These are phyloP conservation scores for Volvox reticuliferus DNA, from an alignment of 139 green algal genomes.

Conservation along the genomic window DNA sequence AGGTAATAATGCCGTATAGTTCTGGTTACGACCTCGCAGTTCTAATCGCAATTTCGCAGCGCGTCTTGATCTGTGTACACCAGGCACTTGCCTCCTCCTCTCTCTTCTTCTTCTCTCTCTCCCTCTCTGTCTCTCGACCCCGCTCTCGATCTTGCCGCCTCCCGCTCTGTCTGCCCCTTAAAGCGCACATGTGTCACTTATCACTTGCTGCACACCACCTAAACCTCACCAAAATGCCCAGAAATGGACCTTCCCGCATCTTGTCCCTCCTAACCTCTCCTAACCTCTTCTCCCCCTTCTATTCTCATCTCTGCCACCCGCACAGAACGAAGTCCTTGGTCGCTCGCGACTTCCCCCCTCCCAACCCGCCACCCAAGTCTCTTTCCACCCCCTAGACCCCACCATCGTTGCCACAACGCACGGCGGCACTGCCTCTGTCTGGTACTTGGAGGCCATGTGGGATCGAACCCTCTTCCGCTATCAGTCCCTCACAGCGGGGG, in stretches of 20 bases:
- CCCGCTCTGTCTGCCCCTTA: not conserved
- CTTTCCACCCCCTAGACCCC: conserved; percentile 53
- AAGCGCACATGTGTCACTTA: not conserved
- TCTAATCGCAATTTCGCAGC: not conserved
- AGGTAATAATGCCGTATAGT: conserved; percentile 26
- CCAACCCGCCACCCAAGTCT: conserved; percentile 22
- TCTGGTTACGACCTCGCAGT: too few relatives aligned
- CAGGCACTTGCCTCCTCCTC: too few relatives aligned
- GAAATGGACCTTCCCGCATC: not conserved
- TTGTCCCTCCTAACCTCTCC: not conserved
- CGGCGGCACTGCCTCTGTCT: conserved; percentile 16
- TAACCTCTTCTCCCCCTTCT: not conserved
- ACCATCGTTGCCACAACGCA: conserved; percentile 43
- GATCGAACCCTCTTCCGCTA: conserved; percentile 38
- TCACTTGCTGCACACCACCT: not conserved
- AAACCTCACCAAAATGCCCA: not conserved
- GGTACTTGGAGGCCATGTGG: conserved; percentile 54
- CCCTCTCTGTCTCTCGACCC: not conserved
- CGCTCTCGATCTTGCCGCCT: not conserved
- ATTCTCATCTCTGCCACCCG: not conserved
- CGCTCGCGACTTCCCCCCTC: conserved; percentile 11
- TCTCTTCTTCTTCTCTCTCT: not conserved
- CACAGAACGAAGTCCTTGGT: conserved; percentile 32
- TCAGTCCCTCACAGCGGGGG: not conserved
- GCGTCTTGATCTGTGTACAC: too few relatives aligned